A percentile compares a stretch with the other conserved stretches of the same genome.
Conservation (phyloP, 768 basidiomycete genomes). For the Calocybe gangraenosa region DNA sequence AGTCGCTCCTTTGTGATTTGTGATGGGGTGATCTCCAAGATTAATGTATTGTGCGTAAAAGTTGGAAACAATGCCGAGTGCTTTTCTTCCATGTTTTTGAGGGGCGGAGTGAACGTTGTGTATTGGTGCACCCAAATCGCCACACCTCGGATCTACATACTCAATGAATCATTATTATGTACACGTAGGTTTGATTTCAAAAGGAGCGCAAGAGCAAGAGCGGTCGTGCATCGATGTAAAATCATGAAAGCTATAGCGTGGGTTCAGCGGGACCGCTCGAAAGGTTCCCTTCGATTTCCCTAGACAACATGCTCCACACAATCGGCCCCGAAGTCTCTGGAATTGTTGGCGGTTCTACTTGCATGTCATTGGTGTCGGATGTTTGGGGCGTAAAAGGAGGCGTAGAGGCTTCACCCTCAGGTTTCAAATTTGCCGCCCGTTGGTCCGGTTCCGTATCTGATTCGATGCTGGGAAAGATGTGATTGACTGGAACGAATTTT, state of each 20-base stretch:
- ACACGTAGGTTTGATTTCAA: background rate
- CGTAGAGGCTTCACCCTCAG: background rate
- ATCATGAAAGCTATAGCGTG: background rate
- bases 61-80: too few species aligned
- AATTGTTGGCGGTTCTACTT: background rate
- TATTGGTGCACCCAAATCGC: too few species aligned
- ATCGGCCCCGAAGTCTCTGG: background rate
- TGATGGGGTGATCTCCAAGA: too few species aligned
- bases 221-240: constrained; percentile 1
- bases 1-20: too few species aligned
- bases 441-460: constrained; percentile 12
- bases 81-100: too few species aligned
- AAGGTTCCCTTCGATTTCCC: background rate
- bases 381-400: background rate
- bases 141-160: too few species aligned
- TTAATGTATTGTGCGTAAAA: too few species aligned
- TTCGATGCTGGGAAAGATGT: constrained; percentile 27
- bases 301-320: constrained; percentile 1
- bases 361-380: background rate
- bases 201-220: background rate
- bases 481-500: constrained; percentile 32
- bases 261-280: background rate
- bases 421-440: background rate
- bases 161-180: background rate
- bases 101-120: too few species aligned